Evolutionary conservation across 176 grass and related monocot genomes (phyloP), one percentile per base, ranked within the genome.

Genomic region (Zizania latifolia): DNA sequence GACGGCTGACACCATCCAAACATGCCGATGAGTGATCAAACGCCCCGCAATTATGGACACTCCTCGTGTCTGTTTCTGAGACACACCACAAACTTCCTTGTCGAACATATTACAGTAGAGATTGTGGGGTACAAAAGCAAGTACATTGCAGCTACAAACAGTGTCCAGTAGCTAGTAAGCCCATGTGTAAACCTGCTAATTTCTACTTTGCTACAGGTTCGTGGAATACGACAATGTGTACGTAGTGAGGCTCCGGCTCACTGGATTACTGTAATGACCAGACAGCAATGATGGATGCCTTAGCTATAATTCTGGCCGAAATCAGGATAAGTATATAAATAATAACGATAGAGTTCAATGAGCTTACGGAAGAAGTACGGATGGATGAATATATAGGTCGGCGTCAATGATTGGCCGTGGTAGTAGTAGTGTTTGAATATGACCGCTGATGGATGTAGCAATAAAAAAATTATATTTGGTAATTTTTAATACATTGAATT

Each of bases 221-320:
- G 5, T 27, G 15, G 15, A 26, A 68, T 58, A n/a, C 34, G 62
- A 17, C 71, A 54, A 57, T 57, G 44, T 46, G 75, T 78, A 38
- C 74, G 28, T 44, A n/a, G 44, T 2, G 61, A 72, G 38, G 53
- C 77, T 68, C 14, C 13, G 2, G 29, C 53, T 9, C 58, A 37
- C 36, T 64, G 24, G 64, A n/a, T n/a, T n/a, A n/a, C n/a, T n/a
- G n/a, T n/a, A 71, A 71, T 17, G n/a, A 69, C n/a, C 37, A 26
- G 55, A 0, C 14, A 62, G 16, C 15, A 36, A 13, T 50, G 31
- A 69, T 17, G 48, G 65, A 26, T 22, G 31, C 0, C 44, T 62
- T 58, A 38, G 84, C 48, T 53, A 77, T 28, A 71, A 71, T 71
- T 82, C 44, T 46, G 65, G 39, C 81, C 22, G 21, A n/a, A n/a